phyloP scores from a whole-genome alignment of 192 early-diverging fungal genomes.

The Rhizoclosmatium globosum region DNA sequence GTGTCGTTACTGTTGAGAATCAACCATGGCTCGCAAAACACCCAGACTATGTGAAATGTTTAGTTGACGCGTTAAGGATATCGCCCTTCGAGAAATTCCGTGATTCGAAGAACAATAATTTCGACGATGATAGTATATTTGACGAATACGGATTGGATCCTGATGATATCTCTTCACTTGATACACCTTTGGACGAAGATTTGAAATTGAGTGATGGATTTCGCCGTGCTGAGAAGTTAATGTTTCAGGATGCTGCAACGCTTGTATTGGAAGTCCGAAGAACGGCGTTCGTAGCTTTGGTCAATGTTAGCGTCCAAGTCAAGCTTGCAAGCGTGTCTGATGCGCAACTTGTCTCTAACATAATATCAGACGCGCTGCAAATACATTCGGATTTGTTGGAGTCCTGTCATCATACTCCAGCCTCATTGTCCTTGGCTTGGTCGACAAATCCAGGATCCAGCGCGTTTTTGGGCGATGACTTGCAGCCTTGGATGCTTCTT shows the following conservation, averaged over 20 bases:
- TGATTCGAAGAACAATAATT: neutral
- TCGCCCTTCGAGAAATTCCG: neutral
- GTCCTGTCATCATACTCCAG: neutral
- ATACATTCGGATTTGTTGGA: constrained; percentile 9
- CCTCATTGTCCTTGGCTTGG: neutral
- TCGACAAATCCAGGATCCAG: neutral
- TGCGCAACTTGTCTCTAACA: neutral
- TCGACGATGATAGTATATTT: neutral
- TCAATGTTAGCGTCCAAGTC: constrained; percentile 12
- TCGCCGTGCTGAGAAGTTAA: neutral
- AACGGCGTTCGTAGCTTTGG: neutral
- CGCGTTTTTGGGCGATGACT: constrained; percentile 9
- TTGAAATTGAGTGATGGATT: neutral
- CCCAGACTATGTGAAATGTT: neutral
- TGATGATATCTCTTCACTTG: neutral
- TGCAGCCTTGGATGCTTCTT: constrained; percentile 1
- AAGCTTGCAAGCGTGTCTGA: neutral
- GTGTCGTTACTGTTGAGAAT: neutral
- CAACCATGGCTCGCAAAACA: constrained; percentile 21
- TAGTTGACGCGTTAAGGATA: constrained; percentile 13
- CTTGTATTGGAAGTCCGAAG: constrained; percentile 17
- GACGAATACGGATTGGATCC: neutral
- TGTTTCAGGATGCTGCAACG: constrained; percentile 20
- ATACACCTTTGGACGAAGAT: neutral
- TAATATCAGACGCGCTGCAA: constrained; percentile 8